Conservation (phyloP, 495 filamentous ascomycete species). For the Penicillium odoratum region DNA sequence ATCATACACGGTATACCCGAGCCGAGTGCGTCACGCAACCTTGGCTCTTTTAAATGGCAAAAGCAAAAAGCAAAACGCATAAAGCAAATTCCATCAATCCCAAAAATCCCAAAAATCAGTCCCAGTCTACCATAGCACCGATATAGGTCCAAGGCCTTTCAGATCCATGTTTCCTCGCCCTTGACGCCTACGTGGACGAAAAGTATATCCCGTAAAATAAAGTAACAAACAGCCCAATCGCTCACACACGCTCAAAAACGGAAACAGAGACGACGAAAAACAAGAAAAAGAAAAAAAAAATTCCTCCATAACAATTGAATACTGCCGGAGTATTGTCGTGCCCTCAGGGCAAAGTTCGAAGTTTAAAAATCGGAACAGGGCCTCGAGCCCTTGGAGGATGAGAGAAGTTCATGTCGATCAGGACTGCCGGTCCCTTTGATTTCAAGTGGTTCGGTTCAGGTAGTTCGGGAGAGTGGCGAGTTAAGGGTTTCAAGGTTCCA, state of each 20-base stretch:
- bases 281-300: neutral
- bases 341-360: constrained; percentile 6
- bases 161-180: neutral
- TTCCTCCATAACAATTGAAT: neutral
- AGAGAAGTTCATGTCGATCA: constrained; percentile 24
- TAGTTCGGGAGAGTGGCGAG: constrained; percentile 14
- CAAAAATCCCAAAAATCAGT: too few relatives aligned
- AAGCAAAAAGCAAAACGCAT: too few relatives aligned
- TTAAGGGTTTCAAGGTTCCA: too few relatives aligned
- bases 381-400: neutral
- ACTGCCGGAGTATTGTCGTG: neutral
- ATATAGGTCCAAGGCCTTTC: neutral
- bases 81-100: too few relatives aligned
- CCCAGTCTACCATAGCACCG: neutral
- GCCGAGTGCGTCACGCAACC: too few relatives aligned
- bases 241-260: neutral
- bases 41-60: too few relatives aligned
- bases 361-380: constrained; percentile 14
- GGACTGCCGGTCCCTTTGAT: constrained; percentile 10
- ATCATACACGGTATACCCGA: neutral
- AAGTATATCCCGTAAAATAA: neutral
- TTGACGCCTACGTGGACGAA: neutral
- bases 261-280: too few relatives aligned
- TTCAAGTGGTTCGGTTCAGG: constrained; percentile 3
- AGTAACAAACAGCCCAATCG: neutral